Evolutionary conservation across 2,329 filamentous ascomycete species (phyloP), one percentile per base, ranked within the genome.

Genomic region (Arthrobotrys pseudoclavata): DNA sequence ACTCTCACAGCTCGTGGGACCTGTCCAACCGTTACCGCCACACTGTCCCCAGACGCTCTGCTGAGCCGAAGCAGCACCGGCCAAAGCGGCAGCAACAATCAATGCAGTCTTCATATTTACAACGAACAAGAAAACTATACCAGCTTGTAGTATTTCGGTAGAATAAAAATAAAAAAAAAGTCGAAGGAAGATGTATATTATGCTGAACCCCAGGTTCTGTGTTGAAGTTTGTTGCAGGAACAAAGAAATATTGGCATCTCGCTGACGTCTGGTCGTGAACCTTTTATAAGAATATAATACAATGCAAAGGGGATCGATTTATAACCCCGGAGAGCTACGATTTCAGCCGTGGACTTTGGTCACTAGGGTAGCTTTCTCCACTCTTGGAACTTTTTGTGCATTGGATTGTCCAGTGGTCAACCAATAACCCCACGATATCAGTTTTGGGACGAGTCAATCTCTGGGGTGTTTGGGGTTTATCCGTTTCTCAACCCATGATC

Each of bases 1-100:
- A 26, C 77, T 63, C 29, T 69, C 77, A 63, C 80, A 82, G 26
- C 64, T 69, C 9, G 79, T 82, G 4, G 70, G 63, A 0, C 80
- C 80, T 64, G 70, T 72, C 62, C 75, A 79, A 55, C 72, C 64
- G 31, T 76, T 53, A 20, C 80, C 85, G 47, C 84, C 84, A 48
- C 81, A 81, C 9, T 82, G 82, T 0, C 74, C 77, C 42, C 53
- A 80, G 22, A 72, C 76, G 24, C 13, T 53, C 48, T 80, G 79
- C 52, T 80, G 79, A 45, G 71, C 80, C 15, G 75, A 79, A 22
- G 67, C 76, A 45, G 78, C 50, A 47, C 74, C 67, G 24, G 67
- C 67, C 34, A 77, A 50, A 31, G 67, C 74, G 26, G 60, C 61
- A 29, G 74, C 61, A 15, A 77, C 61, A 48, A 71, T 15, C 26